phyloP scores from a whole-genome alignment of 805 yeast genomes.

The Metschnikowia matae region DNA sequence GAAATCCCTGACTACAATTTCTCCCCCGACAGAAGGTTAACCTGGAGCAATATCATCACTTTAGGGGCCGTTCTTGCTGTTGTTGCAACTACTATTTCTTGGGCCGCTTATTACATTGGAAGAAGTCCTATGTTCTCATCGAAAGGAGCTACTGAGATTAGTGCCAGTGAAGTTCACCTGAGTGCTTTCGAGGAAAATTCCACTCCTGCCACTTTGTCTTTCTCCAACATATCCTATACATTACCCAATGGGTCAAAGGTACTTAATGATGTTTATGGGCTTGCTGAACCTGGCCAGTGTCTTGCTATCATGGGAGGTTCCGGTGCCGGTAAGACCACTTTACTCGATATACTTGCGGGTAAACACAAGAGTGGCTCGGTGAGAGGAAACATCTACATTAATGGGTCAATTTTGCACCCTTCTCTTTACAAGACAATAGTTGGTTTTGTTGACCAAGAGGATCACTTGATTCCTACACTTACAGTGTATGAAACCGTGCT shows the following conservation, averaged over 20 bases:
- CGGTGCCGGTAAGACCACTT: constrained; percentile 96
- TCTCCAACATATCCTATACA: constrained; percentile 64
- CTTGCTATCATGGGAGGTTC: constrained; percentile 98
- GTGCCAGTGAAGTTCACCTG: constrained; percentile 23
- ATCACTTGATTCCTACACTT: constrained; percentile 80
- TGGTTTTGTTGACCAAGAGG: constrained; percentile 97
- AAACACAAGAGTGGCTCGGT: constrained; percentile 75
- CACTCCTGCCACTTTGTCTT: constrained; percentile 69
- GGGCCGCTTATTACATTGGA: constrained; percentile 47
- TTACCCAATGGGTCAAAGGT: constrained; percentile 47
- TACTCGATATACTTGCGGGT: constrained; percentile 85
- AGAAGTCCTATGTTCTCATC: constrained; percentile 56
- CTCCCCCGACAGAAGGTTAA: constrained; percentile 51
- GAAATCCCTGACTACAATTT: constrained; percentile 86
- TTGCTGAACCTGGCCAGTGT: constrained; percentile 82
- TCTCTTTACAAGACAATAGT: constrained; percentile 59
- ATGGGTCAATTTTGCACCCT: constrained; percentile 53
- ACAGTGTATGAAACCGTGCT: constrained; percentile 95
- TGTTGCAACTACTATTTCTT: constrained; percentile 38
- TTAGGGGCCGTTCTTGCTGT: constrained; percentile 43
- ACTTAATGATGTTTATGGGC: constrained; percentile 63
- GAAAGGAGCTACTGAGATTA: constrained; percentile 17
- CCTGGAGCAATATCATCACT: constrained; percentile 44
- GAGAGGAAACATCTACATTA: constrained; percentile 66
- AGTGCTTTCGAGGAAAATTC: constrained; percentile 48